Base-by-base conservation (phyloP, 176 grass and related monocot genomes). In the Tuctoria greenei region DNA sequence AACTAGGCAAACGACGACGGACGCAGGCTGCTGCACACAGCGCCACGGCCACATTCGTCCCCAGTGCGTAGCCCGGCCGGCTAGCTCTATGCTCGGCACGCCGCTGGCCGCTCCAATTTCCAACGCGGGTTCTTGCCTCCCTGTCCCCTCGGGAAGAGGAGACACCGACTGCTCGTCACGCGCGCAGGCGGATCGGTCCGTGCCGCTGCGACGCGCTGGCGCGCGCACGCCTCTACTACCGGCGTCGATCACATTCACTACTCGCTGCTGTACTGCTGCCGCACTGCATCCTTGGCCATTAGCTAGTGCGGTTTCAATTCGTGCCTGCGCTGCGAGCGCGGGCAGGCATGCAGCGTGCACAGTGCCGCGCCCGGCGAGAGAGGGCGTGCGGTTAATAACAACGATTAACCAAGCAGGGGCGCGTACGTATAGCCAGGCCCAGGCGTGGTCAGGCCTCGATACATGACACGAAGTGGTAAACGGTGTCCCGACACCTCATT, bases 121-220 rank as follows among this genome's bases (percentile, higher is more conserved):
- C 84, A 24, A 82, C 10, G 79, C 84, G 38, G 38, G 0, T 21
- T 66, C 27, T 82, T 86, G 79, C 72, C 38, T 42, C 71, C 31
- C 31, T n/a, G n/a, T n/a, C n/a, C n/a, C n/a, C n/a, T n/a, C n/a
- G n/a, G n/a, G n/a, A n/a, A n/a, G n/a, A n/a, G n/a, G n/a, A n/a
- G n/a, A n/a, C n/a, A n/a, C n/a, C n/a, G n/a, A n/a, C n/a, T n/a
- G n/a, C n/a, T n/a, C n/a, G n/a, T n/a, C n/a, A n/a, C n/a, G n/a
- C n/a, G n/a, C n/a, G n/a, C 31, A 2, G 18, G 5, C 18, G 18
- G 8, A 56, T 56, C 54, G 21, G 31, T 31, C 31, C 31, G 31
- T 31, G 31, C 31, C 31, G 31, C 31, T 31, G 31, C 31, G 31
- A n/a, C n/a, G 31, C 31, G 31, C 31, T 31, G 31, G 31, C 31